phyloP scores from a whole-genome alignment of 768 basidiomycete genomes.

The Omphalotus guepiniiformis region DNA sequence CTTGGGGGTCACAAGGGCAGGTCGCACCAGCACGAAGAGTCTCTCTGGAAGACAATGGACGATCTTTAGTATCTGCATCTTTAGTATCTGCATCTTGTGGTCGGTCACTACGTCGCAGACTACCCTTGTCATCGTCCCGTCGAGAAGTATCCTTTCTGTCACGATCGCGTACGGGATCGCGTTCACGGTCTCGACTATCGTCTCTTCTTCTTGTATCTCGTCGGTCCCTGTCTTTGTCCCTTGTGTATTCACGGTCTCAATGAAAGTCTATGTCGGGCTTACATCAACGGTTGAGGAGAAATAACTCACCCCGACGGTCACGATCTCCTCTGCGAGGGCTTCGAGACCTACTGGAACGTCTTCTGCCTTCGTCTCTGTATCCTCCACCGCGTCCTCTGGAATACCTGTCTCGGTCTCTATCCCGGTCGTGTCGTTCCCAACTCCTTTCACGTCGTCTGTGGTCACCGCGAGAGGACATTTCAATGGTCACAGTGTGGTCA shows the following conservation, averaged over 20 bases:
- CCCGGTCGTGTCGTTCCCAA: conserved; percentile 56
- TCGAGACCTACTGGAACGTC: conserved; percentile 37
- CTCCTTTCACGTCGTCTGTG: conserved; percentile 57
- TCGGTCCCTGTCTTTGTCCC: conserved; percentile 27
- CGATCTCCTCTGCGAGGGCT: conserved; percentile 42
- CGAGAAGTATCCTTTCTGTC: conserved; percentile 30
- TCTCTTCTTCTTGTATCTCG: conserved; percentile 17
- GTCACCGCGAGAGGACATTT: conserved; percentile 57
- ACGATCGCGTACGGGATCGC: conserved; percentile 33
- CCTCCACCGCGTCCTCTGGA: conserved; percentile 34
- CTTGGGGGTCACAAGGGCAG: not conserved
- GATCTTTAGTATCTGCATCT: not conserved
- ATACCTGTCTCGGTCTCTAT: conserved; percentile 40
- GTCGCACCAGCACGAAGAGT: not conserved
- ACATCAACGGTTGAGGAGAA: not conserved
- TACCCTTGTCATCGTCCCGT: conserved; percentile 30
- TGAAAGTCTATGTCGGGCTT: not conserved
- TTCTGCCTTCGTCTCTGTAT: conserved; percentile 37
- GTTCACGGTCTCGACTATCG: conserved; percentile 31
- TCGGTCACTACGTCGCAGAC: conserved; percentile 16
- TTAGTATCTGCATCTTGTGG: conserved; percentile 14
- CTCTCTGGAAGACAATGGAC: conserved; percentile 1
- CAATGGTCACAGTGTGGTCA: not conserved
- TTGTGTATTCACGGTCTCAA: not conserved
- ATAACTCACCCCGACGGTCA: conserved; percentile 29